These are phyloP conservation scores for Asterophora lycoperdoides DNA, from an alignment of 768 basidiomycete genomes.

Conservation along the genomic window DNA sequence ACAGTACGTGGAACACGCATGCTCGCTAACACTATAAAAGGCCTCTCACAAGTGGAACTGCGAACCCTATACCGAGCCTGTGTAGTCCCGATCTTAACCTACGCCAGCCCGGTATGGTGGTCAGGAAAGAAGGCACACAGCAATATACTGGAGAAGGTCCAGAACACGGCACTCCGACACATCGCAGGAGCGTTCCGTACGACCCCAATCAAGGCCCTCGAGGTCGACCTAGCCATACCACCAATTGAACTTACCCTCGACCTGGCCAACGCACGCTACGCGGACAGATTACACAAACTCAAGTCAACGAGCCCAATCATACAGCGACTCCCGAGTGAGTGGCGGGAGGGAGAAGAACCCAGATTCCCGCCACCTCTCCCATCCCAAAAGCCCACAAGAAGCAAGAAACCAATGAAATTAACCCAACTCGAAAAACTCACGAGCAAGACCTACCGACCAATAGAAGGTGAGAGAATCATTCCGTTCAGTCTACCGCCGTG, in stretches of 20 bases:
- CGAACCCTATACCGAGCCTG: conserved; percentile 25
- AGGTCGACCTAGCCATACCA: conserved; percentile 29
- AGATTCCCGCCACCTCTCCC: conserved; percentile 19
- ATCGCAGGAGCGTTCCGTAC: conserved; percentile 33
- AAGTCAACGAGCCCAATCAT: background rate
- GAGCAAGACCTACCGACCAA: conserved; percentile 9
- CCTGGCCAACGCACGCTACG: conserved; percentile 3
- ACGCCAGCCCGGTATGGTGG: conserved; percentile 32
- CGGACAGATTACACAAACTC: conserved; percentile 24
- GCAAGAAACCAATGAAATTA: background rate
- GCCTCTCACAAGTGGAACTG: conserved; percentile 27
- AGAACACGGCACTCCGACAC: conserved; percentile 23
- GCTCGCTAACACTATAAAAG: conserved; percentile 31
- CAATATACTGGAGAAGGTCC: conserved; percentile 22
- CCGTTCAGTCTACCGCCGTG: background rate
- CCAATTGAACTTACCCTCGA: conserved; percentile 23
- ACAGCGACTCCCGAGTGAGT: background rate
- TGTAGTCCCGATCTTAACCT: conserved; percentile 29
- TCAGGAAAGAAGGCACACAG: conserved; percentile 16
- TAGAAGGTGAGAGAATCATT: background rate
- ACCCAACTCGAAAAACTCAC: conserved; percentile 13
- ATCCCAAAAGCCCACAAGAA: conserved; percentile 2
- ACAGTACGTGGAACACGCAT: conserved; percentile 24
- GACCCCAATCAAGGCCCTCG: conserved; percentile 25
- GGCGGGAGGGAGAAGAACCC: conserved; percentile 2